Percentiles rank a stretch among this genome's conserved stretches.
Conservation (phyloP, 768 basidiomycete genomes). For the Candolleomyces eurysporus region DNA sequence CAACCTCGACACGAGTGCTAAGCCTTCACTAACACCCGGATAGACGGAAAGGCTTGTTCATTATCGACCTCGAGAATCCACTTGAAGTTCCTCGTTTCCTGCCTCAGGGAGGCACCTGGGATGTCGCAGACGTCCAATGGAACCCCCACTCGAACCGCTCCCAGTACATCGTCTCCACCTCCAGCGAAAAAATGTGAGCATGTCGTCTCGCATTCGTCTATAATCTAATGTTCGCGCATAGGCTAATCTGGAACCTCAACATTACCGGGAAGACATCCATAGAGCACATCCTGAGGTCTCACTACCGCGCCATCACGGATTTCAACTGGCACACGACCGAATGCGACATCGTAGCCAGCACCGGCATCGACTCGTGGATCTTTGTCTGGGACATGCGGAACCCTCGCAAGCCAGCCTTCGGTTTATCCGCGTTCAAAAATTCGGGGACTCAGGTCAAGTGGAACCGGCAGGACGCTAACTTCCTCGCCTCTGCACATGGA, state of each 20-base stretch:
- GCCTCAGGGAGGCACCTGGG: conserved; percentile 96
- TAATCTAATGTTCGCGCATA: conserved; percentile 20
- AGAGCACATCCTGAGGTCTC: conserved; percentile 80
- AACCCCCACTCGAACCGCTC: conserved; percentile 76
- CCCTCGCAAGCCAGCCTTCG: conserved; percentile 69
- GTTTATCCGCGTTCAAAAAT: conserved; percentile 53
- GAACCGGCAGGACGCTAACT: conserved; percentile 83
- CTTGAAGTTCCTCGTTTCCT: conserved; percentile 88
- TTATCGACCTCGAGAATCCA: conserved; percentile 90
- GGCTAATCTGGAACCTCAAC: conserved; percentile 93
- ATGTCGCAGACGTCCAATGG: conserved; percentile 93
- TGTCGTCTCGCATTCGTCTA: not conserved
- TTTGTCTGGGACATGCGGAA: conserved; percentile 91
- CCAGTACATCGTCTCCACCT: conserved; percentile 85
- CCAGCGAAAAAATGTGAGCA: conserved; percentile 80
- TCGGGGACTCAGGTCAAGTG: conserved; percentile 96
- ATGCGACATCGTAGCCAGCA: conserved; percentile 83
- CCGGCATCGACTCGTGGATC: conserved; percentile 91
- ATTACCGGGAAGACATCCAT: conserved; percentile 75
- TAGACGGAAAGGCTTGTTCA: conserved; percentile 87
- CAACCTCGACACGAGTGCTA: not conserved
- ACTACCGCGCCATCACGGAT: conserved; percentile 95
- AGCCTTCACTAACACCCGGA: not conserved
- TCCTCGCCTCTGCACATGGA: conserved; percentile 87
- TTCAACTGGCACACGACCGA: conserved; percentile 95